phyloP scores from a whole-genome alignment of 257 asterid species.

The Knoxia roxburghii region DNA sequence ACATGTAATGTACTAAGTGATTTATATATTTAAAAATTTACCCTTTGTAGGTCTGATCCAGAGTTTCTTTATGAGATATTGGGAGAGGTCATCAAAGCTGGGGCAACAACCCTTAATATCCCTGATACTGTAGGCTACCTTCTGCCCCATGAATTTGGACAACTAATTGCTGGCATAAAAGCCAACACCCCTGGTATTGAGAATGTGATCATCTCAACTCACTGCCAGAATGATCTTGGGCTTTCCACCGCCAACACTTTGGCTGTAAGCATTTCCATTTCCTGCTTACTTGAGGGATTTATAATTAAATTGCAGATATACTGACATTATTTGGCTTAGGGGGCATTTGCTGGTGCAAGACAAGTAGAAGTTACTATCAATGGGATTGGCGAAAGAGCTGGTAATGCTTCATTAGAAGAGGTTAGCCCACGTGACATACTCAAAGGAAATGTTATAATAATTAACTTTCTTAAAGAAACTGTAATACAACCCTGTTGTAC shows the following conservation, averaged over 20 bases:
- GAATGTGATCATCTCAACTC: conserved; percentile 84
- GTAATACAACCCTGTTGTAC: neutral
- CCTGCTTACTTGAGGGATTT: conserved; percentile 8
- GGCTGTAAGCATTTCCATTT: conserved; percentile 43
- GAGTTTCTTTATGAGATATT: conserved; percentile 81
- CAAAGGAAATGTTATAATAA: neutral
- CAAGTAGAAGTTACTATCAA: conserved; percentile 93
- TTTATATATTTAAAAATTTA: neutral
- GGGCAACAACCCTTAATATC: conserved; percentile 95
- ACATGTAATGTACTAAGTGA: neutral
- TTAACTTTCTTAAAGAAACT: neutral
- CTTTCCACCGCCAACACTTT: conserved; percentile 87
- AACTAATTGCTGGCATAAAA: conserved; percentile 77
- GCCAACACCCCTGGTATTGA: conserved; percentile 84
- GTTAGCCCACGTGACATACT: conserved; percentile 30
- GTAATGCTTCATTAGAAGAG: conserved; percentile 97
- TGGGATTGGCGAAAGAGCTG: conserved; percentile 99
- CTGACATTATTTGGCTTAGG: conserved; percentile 41
- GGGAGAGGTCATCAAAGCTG: conserved; percentile 89
- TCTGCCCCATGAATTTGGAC: conserved; percentile 73
- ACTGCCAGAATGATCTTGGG: conserved; percentile 97
- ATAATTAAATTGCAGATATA: conserved; percentile 10
- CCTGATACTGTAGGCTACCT: conserved; percentile 96
- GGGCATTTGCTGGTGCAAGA: conserved; percentile 94
- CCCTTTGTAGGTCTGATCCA: conserved; percentile 60